Evolutionary conservation across 768 basidiomycete species (phyloP), one percentile per base, ranked within the genome.

Genomic region (Rickenella mellea): DNA sequence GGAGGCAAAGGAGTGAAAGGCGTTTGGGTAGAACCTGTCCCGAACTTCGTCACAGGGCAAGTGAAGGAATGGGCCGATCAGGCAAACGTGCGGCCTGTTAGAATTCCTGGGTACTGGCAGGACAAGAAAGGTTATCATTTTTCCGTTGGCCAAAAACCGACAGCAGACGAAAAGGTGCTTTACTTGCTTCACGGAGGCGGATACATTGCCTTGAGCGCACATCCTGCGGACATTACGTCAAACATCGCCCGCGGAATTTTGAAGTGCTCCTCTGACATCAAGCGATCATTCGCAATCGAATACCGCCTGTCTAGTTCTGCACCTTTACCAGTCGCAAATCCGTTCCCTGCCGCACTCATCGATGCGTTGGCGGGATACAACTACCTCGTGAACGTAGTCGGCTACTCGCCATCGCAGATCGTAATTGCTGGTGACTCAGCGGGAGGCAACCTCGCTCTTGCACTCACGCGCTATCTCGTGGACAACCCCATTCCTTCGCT

Each of bases 311-410:
- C 66, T 5, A 51, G 55, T 0, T 51, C 55, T 5, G 44, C 48
- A 14, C 59, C 70, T 6, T 50, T 55, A 39, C 24, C 40, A 3
- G 27, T 50, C 5, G 35, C 51, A 1, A 60, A 70, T 15, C 58
- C 74, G 0, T 79, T 76, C 55, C 77, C 78, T 1, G 65, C 73
- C 0, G 69, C 71, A 0, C 58, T 80, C 1, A 43, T 78, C 14
- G 78, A 79, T 50, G 70, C 62, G 2, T 35, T 77, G 8, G 65
- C 72, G 0, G 73, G 69, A 3, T 78, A 74, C 46, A 36, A 59
- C 9, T 73, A 78, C 59, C 69, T 80, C 20, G 55, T 73, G 22
- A 50, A 67, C 11, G 51, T 46, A 11, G 51, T 71, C 24, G 64
- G 66, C 0, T 70, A 75, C 51, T 39, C 47, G 4, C 63, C 74